Conservation (phyloP, 805 yeast genomes). For the Torulaspora franciscae region DNA sequence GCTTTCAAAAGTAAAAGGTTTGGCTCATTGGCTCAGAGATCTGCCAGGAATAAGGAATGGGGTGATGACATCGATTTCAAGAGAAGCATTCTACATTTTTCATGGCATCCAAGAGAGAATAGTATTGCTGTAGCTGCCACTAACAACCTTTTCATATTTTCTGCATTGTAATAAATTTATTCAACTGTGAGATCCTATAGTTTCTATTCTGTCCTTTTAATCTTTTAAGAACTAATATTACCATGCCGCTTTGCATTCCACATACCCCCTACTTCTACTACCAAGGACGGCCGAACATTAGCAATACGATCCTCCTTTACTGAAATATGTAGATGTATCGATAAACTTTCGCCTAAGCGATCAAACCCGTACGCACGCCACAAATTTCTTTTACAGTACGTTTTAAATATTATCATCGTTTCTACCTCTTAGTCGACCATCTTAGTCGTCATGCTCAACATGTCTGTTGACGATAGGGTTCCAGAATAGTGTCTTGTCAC, state of each 20-base stretch:
- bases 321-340: background rate
- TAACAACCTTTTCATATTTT: constrained; percentile 81
- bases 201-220: background rate
- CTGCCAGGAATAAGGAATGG: constrained; percentile 42
- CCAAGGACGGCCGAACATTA: background rate
- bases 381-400: background rate
- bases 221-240: background rate
- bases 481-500: constrained; percentile 97
- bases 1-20: constrained; percentile 66
- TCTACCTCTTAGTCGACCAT: background rate
- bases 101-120: constrained; percentile 98
- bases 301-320: background rate
- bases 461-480: constrained; percentile 88
- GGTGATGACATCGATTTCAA: constrained; percentile 85
- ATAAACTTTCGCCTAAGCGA: background rate
- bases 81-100: constrained; percentile 86
- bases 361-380: background rate
- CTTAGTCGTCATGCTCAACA: constrained; percentile 39
- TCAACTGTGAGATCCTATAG: background rate
- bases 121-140: constrained; percentile 98
- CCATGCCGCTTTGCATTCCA: background rate
- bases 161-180: constrained; percentile 49
- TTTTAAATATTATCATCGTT: constrained; percentile 6
- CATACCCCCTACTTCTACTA: background rate
- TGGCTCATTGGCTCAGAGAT: constrained; percentile 41